Evolutionary conservation across 495 filamentous ascomycete genomes (phyloP).

Genomic region (Bacidia gigantensis): DNA sequence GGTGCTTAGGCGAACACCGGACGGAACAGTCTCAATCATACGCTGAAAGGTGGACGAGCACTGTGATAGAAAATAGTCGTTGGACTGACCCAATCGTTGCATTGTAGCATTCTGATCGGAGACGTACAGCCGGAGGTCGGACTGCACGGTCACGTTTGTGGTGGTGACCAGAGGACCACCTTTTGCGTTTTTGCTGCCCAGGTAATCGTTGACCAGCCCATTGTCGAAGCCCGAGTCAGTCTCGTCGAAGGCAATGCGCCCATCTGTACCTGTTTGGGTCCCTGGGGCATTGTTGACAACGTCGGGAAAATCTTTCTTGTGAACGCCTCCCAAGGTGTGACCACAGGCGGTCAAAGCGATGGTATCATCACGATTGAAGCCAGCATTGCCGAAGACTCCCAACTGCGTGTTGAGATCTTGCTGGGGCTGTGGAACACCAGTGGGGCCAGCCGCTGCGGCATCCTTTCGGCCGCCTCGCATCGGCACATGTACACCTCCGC

Average conservation of each 20-base stretch:
- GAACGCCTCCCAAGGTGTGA: conserved; percentile 48
- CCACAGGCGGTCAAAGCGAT: conserved; percentile 49
- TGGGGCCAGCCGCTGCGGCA: conserved; percentile 33
- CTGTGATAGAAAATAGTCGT: conserved; percentile 26
- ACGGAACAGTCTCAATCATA: conserved; percentile 49
- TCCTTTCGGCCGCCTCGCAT: conserved; percentile 41
- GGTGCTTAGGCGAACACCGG: conserved; percentile 33
- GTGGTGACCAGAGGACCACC: conserved; percentile 30
- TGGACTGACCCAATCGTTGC: conserved; percentile 28
- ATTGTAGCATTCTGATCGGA: conserved; percentile 44
- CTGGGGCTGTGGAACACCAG: conserved; percentile 45
- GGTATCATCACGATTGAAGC: conserved; percentile 42
- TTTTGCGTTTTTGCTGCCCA: conserved; percentile 28
- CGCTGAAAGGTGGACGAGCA: conserved; percentile 41
- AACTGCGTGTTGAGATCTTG: conserved; percentile 37
- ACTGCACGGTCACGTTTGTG: conserved; percentile 32
- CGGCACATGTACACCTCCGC: conserved; percentile 43
- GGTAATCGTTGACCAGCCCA: conserved; percentile 40
- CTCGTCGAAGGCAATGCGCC: conserved; percentile 27
- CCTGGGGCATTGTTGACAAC: conserved; percentile 32
- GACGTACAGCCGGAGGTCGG: conserved; percentile 44
- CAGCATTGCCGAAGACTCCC: conserved; percentile 43
- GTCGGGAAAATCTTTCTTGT: conserved; percentile 39
- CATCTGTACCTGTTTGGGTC: conserved; percentile 32
- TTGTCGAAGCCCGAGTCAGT: conserved; percentile 37